Conservation (phyloP, 371 early-diverging fungal genomes). For the Mucor sp. region DNA sequence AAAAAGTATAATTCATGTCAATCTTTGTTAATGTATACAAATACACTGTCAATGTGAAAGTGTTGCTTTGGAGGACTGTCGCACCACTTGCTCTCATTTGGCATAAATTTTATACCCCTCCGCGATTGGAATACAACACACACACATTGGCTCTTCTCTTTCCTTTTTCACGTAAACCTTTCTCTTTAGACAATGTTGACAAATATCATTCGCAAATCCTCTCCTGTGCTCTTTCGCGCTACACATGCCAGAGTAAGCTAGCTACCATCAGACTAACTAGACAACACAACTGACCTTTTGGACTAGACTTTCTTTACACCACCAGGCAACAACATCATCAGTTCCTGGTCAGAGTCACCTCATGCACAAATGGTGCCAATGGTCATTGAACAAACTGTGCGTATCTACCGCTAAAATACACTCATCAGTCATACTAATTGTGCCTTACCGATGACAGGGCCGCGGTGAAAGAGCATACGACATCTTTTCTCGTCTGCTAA, state of each 20-base stretch:
- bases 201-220: neutral
- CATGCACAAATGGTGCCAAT: conserved; percentile 64
- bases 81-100: neutral
- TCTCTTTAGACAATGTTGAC: neutral
- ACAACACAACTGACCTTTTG: neutral
- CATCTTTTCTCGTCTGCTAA: conserved; percentile 94
- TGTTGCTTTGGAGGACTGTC: neutral
- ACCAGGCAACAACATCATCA: conserved; percentile 6
- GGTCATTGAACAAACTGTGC: conserved; percentile 75
- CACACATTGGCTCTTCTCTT: no score
- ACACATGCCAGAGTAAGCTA: neutral
- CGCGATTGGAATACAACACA: neutral
- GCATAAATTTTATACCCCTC: neutral
- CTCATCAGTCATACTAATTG: neutral
- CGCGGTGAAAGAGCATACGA: conserved; percentile 89
- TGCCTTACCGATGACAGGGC: conserved; percentile 35
- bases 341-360: conserved; percentile 30
- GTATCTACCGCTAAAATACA: neutral
- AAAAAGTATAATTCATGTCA: neutral
- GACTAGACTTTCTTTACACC: conserved; percentile 14
- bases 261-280: no score
- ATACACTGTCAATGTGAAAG: no score
- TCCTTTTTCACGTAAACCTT: neutral
- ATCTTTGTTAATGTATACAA: no score
- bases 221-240: neutral